These are phyloP conservation scores for Sungouiella blattae DNA, from an alignment of 805 yeast species.

Conservation along the genomic window DNA sequence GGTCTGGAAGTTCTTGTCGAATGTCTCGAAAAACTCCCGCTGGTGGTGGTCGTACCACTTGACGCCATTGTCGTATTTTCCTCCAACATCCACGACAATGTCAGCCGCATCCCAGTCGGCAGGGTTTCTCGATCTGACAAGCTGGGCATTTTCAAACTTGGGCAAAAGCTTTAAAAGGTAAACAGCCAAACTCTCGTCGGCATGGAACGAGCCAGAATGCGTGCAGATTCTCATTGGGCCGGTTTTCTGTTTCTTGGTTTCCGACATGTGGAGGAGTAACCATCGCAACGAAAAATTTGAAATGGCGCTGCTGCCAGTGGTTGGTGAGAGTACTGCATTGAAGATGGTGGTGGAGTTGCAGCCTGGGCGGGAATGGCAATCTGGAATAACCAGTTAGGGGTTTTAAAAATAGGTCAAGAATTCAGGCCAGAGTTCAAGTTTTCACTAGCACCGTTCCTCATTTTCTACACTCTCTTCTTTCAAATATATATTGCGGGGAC, in stretches of 20 bases:
- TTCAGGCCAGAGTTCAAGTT: too few species aligned
- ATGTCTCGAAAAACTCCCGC: constrained; percentile 79
- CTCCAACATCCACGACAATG: constrained; percentile 93
- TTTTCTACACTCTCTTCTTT: too few species aligned
- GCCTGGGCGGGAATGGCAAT: too few species aligned
- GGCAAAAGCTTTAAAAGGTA: constrained; percentile 76
- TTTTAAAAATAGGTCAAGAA: too few species aligned
- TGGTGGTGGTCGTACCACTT: constrained; percentile 96
- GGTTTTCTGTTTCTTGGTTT: constrained; percentile 17
- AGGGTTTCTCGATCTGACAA: constrained; percentile 83
- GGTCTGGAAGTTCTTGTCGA: constrained; percentile 60
- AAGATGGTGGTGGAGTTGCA: too few species aligned
- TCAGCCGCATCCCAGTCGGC: constrained; percentile 81
- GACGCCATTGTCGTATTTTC: constrained; percentile 70
- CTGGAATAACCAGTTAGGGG: too few species aligned
- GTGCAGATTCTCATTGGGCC: constrained; percentile 68
- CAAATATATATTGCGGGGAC: too few species aligned
- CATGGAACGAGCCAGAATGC: constrained; percentile 92
- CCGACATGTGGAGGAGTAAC: constrained; percentile 18
- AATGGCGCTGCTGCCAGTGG: too few species aligned
- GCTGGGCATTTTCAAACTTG: constrained; percentile 56
- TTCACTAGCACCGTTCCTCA: too few species aligned
- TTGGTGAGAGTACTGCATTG: too few species aligned
- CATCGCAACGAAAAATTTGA: constrained; percentile 2
- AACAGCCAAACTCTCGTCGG: constrained; percentile 94